These are phyloP conservation scores for Pholiota adiposa DNA, from an alignment of 1,284 basidiomycete genomes.

Conservation along the genomic window DNA sequence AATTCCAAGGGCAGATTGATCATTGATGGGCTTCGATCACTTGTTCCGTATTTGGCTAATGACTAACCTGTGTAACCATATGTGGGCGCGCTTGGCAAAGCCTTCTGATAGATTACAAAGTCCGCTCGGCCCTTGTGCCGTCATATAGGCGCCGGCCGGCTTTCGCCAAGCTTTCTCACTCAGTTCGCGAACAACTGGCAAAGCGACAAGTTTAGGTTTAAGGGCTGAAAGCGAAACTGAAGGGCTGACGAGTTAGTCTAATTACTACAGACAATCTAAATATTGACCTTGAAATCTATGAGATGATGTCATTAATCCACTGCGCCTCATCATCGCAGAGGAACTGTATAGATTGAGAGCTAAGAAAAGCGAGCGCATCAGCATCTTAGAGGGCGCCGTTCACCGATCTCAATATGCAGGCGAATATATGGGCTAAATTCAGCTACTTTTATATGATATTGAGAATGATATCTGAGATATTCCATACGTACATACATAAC, in stretches of 20 bases:
- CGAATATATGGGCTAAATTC: too few species aligned
- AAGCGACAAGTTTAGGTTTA: constrained; percentile 1
- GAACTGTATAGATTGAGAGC: too few species aligned
- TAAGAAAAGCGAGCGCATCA: too few species aligned
- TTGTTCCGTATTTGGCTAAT: constrained; percentile 4
- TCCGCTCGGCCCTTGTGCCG: neutral
- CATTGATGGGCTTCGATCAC: neutral
- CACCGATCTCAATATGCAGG: too few species aligned
- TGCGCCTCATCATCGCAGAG: neutral
- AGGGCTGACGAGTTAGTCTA: constrained; percentile 7
- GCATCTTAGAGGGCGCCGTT: too few species aligned
- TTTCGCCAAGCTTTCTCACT: constrained; percentile 2
- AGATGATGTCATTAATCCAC: constrained; percentile 1
- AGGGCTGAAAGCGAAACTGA: constrained; percentile 1
- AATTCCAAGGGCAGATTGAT: neutral
- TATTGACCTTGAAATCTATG: neutral
- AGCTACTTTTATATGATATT: neutral
- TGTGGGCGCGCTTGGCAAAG: constrained; percentile 16
- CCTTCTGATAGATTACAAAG: neutral
- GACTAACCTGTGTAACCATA: constrained; percentile 13
- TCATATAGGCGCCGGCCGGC: neutral
- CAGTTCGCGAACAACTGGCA: constrained; percentile 2
- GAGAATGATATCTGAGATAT: neutral
- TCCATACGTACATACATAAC: neutral
- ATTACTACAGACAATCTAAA: neutral